Evolutionary conservation across 148 eudicot genomes (phyloP), one percentile per base, ranked within the genome.

Genomic region (Selenicereus undatus): DNA sequence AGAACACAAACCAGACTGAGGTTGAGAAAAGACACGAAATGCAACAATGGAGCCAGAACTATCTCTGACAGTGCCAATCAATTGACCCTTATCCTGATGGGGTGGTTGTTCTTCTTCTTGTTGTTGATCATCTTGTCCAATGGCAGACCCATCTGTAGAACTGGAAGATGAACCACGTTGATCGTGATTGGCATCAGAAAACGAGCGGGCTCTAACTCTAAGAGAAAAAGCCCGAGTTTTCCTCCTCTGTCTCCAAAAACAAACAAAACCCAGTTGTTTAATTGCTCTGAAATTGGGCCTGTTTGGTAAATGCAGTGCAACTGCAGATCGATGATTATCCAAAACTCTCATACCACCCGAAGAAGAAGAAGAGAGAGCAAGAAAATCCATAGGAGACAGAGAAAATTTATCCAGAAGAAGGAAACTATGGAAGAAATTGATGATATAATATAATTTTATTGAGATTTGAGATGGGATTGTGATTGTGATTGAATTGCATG

Each of bases 41-140:
- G 87, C 93, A 84, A 90, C 92, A 83, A 93, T 84, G 75, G 97
- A 88, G 42, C 89, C 94, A 84, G 91, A 82, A 62, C 54, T 82
- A 78, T 90, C 92, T n/a, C 82, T 91, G 73, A 91, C 87, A 11
- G 88, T 64, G 22, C 89, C 97, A 76, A 95, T 77, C 3, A 90
- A 78, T 43, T 87, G 79, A 42, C 90, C 79, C 82, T 70, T 83
- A 85, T 66, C 78, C 85, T 42, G 69, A n/a, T 84, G 85, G 20
- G 30, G 29, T 66, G 71, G 26, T 20, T 64, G 56, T 20, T 74
- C 16, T 30, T 70, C 52, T 12, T 66, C 35, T 2, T 66, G 16
- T 8, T 65, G 82, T 84, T 66, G 80, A 27, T 76, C 21, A 7
- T 64, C 29, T 11, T 69, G 29, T 58, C 11, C 60, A 60, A 66